Conservation (phyloP, 106 monocot genomes). For the Dendrobium huoshanense region DNA sequence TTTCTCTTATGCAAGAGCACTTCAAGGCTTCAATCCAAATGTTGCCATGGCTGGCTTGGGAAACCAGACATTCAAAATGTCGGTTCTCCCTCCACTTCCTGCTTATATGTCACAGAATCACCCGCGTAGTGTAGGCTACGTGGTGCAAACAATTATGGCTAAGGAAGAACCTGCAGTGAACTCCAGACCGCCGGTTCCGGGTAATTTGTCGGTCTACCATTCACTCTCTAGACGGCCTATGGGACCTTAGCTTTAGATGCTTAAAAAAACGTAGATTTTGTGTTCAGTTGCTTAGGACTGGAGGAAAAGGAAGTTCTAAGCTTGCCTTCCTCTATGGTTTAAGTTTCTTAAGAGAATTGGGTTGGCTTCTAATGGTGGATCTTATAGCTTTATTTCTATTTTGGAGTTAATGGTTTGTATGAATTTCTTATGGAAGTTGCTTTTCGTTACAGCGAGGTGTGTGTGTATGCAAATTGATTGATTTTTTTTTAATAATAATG, state of each 20-base stretch:
- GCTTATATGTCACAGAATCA: slow-evolving; percentile 5
- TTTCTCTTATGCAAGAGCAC: slow-evolving; percentile 2
- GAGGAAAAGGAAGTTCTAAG: not conserved
- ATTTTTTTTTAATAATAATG: not conserved
- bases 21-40: not conserved
- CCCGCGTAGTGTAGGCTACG: not conserved
- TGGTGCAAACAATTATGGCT: not conserved
- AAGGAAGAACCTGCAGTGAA: slow-evolving; percentile 5
- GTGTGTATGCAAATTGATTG: not conserved
- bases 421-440: not conserved
- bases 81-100: slow-evolving; percentile 8
- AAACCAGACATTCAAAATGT: slow-evolving; percentile 14
- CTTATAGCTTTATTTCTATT: not conserved
- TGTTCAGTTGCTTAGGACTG: not conserved
- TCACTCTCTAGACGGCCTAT: slow-evolving; percentile 2
- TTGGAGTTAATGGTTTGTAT: not conserved
- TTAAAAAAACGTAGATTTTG: not conserved
- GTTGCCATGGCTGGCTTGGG: slow-evolving; percentile 9
- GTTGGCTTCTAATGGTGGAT: not conserved
- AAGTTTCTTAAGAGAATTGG: not conserved
- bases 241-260: slow-evolving; percentile 14
- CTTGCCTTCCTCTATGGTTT: not conserved
- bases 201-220: not conserved
- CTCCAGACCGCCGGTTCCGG: not conserved
- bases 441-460: not conserved